phyloP scores from a whole-genome alignment of 306 rosid species.

The Acacia confusa region DNA sequence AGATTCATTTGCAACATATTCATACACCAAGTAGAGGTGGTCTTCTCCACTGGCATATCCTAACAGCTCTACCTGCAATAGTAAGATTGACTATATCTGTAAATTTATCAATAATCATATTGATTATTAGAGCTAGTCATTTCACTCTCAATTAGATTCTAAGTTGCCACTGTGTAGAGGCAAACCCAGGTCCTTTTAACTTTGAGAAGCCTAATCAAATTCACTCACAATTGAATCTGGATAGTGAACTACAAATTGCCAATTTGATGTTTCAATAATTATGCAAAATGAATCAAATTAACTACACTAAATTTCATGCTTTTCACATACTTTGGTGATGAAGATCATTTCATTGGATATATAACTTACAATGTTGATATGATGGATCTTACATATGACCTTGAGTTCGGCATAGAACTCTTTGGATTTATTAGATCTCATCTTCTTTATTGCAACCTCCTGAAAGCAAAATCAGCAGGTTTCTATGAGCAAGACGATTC shows the following conservation, averaged over 20 bases:
- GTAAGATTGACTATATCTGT: constrained; percentile 16
- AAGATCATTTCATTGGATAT: not conserved
- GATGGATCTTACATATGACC: constrained; percentile 71
- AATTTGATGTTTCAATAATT: not conserved
- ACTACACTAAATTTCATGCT: no score
- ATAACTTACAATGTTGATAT: constrained; percentile 61
- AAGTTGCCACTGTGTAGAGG: not conserved
- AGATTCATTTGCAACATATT: constrained; percentile 75
- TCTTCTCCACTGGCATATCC: constrained; percentile 90
- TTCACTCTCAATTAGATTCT: not conserved
- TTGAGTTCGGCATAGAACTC: constrained; percentile 89
- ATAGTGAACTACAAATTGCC: not conserved
- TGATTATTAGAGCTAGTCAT: no score
- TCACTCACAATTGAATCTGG: not conserved
- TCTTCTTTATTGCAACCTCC: constrained; percentile 88
- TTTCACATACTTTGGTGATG: not conserved
- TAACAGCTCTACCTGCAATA: constrained; percentile 73
- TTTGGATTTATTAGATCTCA: constrained; percentile 71
- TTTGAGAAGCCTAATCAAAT: not conserved
- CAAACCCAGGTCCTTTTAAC: not conserved
- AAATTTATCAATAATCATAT: not conserved
- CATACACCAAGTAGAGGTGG: constrained; percentile 80
- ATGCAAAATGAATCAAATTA: no score
- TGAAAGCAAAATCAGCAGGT: constrained; percentile 40
- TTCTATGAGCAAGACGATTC: not conserved